Conservation (phyloP, 164 flowering plant genomes). For the Piper betle region DNA sequence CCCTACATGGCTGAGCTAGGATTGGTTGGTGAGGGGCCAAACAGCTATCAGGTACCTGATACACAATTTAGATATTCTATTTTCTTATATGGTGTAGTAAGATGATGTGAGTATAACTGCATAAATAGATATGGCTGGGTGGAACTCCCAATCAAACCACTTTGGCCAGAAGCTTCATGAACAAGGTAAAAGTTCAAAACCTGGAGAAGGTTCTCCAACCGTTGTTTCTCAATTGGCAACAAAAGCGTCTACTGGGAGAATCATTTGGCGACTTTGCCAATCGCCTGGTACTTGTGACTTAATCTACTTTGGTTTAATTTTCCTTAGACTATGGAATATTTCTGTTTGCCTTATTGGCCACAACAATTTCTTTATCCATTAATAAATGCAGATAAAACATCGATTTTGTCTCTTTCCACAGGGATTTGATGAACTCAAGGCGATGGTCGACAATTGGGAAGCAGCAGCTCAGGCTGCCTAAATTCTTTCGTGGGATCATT, state of each 20-base stretch:
- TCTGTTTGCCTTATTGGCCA: neutral
- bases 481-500: neutral
- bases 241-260: slow-evolving; percentile 49
- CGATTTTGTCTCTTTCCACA: slow-evolving; percentile 9
- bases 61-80: too few relatives aligned
- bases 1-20: slow-evolving; percentile 99
- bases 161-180: slow-evolving; percentile 58
- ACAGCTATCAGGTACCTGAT: slow-evolving; percentile 48
- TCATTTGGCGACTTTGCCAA: slow-evolving; percentile 83
- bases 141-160: slow-evolving; percentile 81
- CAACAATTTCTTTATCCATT: neutral
- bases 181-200: slow-evolving; percentile 89
- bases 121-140: slow-evolving; percentile 83
- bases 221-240: slow-evolving; percentile 71
- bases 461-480: slow-evolving; percentile 25
- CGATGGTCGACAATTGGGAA: slow-evolving; percentile 71
- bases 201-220: slow-evolving; percentile 93
- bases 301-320: neutral
- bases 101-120: neutral
- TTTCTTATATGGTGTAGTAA: too few relatives aligned
- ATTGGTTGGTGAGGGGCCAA: slow-evolving; percentile 97
- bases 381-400: too few relatives aligned
- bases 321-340: neutral
- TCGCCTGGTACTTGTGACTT: slow-evolving; percentile 49
- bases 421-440: slow-evolving; percentile 84